Evolutionary conservation across 163 green algal species (phyloP).

Genomic region (Chlamydomonas reinhardtii): DNA sequence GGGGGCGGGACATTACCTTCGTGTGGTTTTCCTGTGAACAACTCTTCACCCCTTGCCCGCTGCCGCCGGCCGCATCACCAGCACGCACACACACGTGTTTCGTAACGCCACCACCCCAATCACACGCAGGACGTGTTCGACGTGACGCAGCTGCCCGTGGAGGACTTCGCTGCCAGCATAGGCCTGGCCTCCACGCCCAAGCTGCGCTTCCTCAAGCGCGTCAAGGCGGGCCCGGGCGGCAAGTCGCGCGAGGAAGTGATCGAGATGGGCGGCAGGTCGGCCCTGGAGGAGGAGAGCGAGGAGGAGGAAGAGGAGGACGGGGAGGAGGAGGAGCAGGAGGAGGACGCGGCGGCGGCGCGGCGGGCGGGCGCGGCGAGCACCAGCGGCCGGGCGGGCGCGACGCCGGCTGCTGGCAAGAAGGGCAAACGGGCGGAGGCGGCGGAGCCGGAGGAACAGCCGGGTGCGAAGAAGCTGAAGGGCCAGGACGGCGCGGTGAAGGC

Average conservation of each 20-base stretch:
- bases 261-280: slow-evolving; percentile 30
- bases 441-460: background rate
- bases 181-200: slow-evolving; percentile 88
- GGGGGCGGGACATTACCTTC: too few relatives aligned
- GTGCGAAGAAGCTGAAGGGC: background rate
- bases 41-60: too few relatives aligned
- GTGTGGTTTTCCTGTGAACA: too few relatives aligned
- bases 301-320: background rate
- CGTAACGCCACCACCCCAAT: too few relatives aligned
- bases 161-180: slow-evolving; percentile 87
- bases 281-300: slow-evolving; percentile 14
- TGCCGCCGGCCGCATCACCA: too few relatives aligned
- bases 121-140: slow-evolving; percentile 82
- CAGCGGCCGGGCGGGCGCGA: background rate
- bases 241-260: slow-evolving; percentile 35
- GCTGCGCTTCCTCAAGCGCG: slow-evolving; percentile 88
- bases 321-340: slow-evolving; percentile 25
- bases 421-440: too few relatives aligned
- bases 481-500: background rate
- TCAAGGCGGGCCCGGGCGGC: background rate
- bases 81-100: too few relatives aligned
- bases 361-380: slow-evolving; percentile 32
- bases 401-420: background rate
- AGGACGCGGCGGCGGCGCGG: background rate
- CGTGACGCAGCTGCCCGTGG: slow-evolving; percentile 80